Base-by-base conservation (phyloP, 768 basidiomycete species). In the Macrocybe gigantea region DNA sequence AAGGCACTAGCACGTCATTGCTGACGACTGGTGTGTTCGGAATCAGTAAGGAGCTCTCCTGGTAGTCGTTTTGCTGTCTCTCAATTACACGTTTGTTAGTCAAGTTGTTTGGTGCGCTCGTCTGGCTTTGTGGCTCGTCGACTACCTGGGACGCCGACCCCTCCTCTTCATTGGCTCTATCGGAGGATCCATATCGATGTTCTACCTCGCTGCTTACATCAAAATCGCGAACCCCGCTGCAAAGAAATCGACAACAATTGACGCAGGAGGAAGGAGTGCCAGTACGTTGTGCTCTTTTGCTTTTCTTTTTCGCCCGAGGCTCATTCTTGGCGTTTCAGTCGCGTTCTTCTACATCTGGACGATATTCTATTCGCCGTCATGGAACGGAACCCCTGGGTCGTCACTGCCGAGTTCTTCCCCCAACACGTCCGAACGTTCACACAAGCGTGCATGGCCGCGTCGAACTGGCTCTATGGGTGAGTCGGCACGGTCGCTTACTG, bases 11-110 rank as follows among this genome's bases (percentile, higher is more conserved):
- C 36, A 65, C 61, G 5, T 51, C 62, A 2, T 62, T 73, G 7
- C 66, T 74, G 47, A 71, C 71, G 0, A 74, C 75, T 14, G 75
- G 76, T 43, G 71, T 78, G 42, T 79, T 74, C 53, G 78, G 77
- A 9, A 64, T 75, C 33, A 68, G 75, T 64, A 66, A 69, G 61
- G 45, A 34, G 14, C 33, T 49, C 14, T 11, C 13, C 33, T 35
- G 41, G 22, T 10, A 29, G 22, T 6, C n/a, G 10, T 38, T 29
- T n/a, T 14, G 10, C 12, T 10, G n/a, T 10, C 11, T 32, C 43
- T 12, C 10, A 30, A 15, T 15, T 37, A 42, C 32, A 35, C 45
- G 11, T 30, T 37, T 13, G 15, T 29, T 10, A 62, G 65, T 68
- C 49, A 68, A 70, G 45, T 53, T 68, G 5, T 37, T 64, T 11